Conservation (phyloP, 192 early-diverging fungal species). For the Coemansia sp. region DNA sequence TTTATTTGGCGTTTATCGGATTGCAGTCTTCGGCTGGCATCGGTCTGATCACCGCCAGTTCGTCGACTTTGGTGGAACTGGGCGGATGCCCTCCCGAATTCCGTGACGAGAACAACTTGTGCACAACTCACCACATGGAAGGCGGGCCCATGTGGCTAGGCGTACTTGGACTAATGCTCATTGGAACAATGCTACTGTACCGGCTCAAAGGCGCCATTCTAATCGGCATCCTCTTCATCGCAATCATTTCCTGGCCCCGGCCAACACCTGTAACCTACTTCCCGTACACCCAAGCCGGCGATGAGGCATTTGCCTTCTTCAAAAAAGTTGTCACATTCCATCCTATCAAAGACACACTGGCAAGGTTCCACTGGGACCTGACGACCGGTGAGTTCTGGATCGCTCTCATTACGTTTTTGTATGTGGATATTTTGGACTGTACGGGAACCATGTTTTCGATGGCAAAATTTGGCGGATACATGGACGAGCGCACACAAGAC, state of each 20-base stretch:
- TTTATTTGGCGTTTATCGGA: slow-evolving; percentile 79
- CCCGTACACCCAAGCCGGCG: slow-evolving; percentile 63
- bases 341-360: slow-evolving; percentile 61
- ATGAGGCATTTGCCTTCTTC: slow-evolving; percentile 67
- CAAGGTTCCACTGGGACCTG: slow-evolving; percentile 67
- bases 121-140: slow-evolving; percentile 62
- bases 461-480: slow-evolving; percentile 78
- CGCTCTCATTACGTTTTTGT: slow-evolving; percentile 80
- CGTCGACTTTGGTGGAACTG: slow-evolving; percentile 68
- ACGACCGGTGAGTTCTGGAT: slow-evolving; percentile 68
- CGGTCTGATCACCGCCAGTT: slow-evolving; percentile 64
- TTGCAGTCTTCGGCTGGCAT: slow-evolving; percentile 79
- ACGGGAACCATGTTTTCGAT: slow-evolving; percentile 84
- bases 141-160: slow-evolving; percentile 68
- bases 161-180: slow-evolving; percentile 69
- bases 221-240: slow-evolving; percentile 68
- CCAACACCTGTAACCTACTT: slow-evolving; percentile 71
- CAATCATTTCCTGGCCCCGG: slow-evolving; percentile 74
- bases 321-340: slow-evolving; percentile 71
- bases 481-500: slow-evolving; percentile 70
- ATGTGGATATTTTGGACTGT: slow-evolving; percentile 85
- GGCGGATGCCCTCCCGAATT: slow-evolving; percentile 64
- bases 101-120: slow-evolving; percentile 61
- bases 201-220: slow-evolving; percentile 72
- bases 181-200: slow-evolving; percentile 66